Conservation (phyloP, 345 rosid genomes). For the Dimocarpus longan region DNA sequence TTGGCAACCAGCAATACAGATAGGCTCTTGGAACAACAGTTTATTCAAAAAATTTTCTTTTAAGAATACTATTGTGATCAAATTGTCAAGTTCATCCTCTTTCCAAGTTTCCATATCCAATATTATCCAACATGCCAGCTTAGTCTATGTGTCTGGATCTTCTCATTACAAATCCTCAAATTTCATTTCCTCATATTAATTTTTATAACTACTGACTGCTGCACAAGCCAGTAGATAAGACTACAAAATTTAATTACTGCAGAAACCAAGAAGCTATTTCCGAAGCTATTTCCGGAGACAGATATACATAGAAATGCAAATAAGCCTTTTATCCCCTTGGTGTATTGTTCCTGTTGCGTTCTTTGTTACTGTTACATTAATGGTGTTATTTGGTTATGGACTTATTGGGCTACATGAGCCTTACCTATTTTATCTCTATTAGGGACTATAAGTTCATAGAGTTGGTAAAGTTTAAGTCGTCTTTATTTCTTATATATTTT, state of each 20-base stretch:
- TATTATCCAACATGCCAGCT: not conserved
- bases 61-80: not conserved
- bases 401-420: not conserved
- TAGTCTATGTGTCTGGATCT: not conserved
- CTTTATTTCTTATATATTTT: not conserved
- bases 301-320: not conserved
- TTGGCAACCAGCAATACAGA: too few species aligned
- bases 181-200: not conserved
- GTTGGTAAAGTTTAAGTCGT: not conserved
- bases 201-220: not conserved
- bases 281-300: not conserved
- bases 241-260: not conserved
- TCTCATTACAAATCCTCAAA: not conserved
- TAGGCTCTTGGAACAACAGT: not conserved
- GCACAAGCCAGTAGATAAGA: not conserved
- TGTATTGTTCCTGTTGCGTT: not conserved
- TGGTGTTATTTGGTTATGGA: not conserved
- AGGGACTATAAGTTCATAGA: not conserved
- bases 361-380: not conserved
- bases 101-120: conserved; percentile 6
- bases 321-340: not conserved
- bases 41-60: too few species aligned
- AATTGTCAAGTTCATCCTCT: not conserved
- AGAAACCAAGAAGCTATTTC: not conserved
- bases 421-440: not conserved